Evolutionary conservation across 768 basidiomycete genomes (phyloP).

Genomic region (Naganishia randhawae): DNA sequence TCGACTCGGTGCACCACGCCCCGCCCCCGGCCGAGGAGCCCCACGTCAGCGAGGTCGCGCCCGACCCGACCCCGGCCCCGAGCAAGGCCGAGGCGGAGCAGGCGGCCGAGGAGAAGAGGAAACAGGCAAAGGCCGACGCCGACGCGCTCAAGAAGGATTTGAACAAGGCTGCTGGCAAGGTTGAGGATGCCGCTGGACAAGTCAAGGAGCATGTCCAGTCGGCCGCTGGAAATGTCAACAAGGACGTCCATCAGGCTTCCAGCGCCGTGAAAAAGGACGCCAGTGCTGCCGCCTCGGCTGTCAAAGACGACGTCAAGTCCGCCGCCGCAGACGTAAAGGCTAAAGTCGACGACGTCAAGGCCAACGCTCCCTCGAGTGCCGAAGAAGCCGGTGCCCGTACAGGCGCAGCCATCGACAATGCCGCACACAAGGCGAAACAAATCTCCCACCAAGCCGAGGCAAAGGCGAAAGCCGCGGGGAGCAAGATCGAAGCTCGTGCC

Average conservation of each 20-base stretch:
- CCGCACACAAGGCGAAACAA: conserved; percentile 38
- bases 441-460: conserved; percentile 26
- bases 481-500: conserved; percentile 53
- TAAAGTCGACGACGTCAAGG: conserved; percentile 49
- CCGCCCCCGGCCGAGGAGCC: conserved; percentile 32
- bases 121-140: conserved; percentile 57
- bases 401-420: conserved; percentile 31
- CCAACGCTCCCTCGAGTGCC: conserved; percentile 25
- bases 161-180: conserved; percentile 52
- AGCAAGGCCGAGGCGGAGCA: conserved; percentile 13
- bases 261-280: conserved; percentile 27
- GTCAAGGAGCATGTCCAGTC: conserved; percentile 54
- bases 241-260: conserved; percentile 54
- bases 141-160: conserved; percentile 56
- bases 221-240: conserved; percentile 58
- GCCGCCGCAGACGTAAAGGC: conserved; percentile 47
- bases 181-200: conserved; percentile 28
- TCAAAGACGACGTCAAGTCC: conserved; percentile 45
- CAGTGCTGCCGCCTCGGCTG: conserved; percentile 24
- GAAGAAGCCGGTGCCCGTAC: conserved; percentile 25
- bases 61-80: conserved; percentile 35
- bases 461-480: conserved; percentile 43
- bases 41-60: conserved; percentile 34
- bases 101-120: conserved; percentile 31
- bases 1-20: conserved; percentile 33